Conservation (phyloP, 768 basidiomycete genomes). For the Pholiota conissans region DNA sequence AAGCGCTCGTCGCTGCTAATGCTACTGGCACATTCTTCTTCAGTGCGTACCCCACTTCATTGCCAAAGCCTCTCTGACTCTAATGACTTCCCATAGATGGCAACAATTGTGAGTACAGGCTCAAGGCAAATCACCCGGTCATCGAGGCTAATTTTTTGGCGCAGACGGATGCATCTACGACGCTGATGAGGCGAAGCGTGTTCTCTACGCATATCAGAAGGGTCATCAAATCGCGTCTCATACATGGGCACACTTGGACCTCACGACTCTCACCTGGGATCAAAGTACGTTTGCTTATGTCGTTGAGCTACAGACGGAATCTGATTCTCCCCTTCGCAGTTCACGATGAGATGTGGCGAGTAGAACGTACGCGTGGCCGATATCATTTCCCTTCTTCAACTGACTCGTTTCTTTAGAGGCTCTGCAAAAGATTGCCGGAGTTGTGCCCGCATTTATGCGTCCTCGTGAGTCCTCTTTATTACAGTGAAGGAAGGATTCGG, state of each 20-base stretch:
- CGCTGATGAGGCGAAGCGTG: slow-evolving; percentile 27
- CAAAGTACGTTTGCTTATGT: slow-evolving; percentile 38
- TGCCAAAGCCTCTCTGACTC: background rate
- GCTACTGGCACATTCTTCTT: slow-evolving; percentile 46
- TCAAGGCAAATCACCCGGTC: background rate
- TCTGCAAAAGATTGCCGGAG: slow-evolving; percentile 40
- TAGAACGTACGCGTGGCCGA: slow-evolving; percentile 34
- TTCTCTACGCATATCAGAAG: slow-evolving; percentile 35
- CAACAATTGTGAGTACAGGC: slow-evolving; percentile 36
- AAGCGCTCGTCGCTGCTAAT: slow-evolving; percentile 32
- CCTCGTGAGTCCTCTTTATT: slow-evolving; percentile 32
- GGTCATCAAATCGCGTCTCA: slow-evolving; percentile 47
- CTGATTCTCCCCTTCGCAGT: too few species aligned
- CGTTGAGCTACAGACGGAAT: too few species aligned
- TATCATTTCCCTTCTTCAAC: background rate
- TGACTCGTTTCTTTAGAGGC: slow-evolving; percentile 30
- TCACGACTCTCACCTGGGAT: slow-evolving; percentile 38
- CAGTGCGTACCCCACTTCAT: slow-evolving; percentile 26
- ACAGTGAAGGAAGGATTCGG: background rate
- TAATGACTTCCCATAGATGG: slow-evolving; percentile 27
- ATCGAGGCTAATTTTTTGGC: background rate
- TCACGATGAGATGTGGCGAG: slow-evolving; percentile 45
- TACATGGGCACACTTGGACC: slow-evolving; percentile 43
- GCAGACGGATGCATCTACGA: slow-evolving; percentile 42
- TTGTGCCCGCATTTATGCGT: slow-evolving; percentile 46